Base-by-base conservation (phyloP, 148 eudicot genomes). In the Camellia lanceoleosa region DNA sequence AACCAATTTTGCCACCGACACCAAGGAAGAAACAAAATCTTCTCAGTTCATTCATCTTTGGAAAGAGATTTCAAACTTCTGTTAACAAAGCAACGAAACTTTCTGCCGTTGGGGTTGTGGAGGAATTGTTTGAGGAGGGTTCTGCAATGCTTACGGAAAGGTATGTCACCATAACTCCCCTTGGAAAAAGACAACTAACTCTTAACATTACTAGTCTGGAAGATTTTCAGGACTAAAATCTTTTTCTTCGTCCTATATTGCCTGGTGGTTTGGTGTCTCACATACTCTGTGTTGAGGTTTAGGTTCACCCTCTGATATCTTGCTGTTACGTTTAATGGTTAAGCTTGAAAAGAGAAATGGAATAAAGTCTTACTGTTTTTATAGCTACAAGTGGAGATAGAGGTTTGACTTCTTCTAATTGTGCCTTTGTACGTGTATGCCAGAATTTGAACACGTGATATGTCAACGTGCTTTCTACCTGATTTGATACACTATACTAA, bases 141-240 rank as follows among this genome's bases (percentile, higher is more conserved):
- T 96, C 99, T 87, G 98, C 98, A 74, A 89, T 92, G 91, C 98
- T 93, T 84, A 88, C 98, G 20, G 99, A 96, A 89, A 93, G 99
- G 99, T 90, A 84, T 52, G 49, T 20, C 58, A 61, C 46, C 55
- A 1, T 51, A 55, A 76, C 15, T 54, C 68, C 49, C 47, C 42
- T 60, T 77, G 64, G 8, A 20, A 63, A 61, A 58, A 38, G 20
- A 47, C 51, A 64, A 5, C 58, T 9, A 30, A 76, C 52, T 38
- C 20, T 75, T 0, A 43, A 63, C 59, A 52, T 30, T 12, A 66
- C 49, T 19, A 43, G 1, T 49, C 19, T 16, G 47, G 59, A 20
- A 49, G 56, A 41, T 75, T 55, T 43, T 60, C 54, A 60, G 43
- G 67, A 42, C 52, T 8, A 2, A 12, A 20, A 15, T 49, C 8